Base-by-base conservation (phyloP, 148 eudicot species). In the Mesembryanthemum crystallinum region DNA sequence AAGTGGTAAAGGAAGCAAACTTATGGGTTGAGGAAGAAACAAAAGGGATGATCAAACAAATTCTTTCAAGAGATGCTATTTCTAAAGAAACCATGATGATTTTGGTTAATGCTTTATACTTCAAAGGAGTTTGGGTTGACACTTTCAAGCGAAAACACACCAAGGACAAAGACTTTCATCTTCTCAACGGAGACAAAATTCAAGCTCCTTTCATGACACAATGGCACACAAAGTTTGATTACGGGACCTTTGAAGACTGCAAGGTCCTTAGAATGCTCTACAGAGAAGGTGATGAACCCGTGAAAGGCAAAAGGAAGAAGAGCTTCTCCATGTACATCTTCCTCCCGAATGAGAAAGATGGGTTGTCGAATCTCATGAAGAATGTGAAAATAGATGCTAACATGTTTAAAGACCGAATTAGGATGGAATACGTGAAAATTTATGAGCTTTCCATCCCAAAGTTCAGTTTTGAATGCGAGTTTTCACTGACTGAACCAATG, bases 71-170 rank as follows among this genome's bases (percentile, higher is more conserved):
- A 11, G 24, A 58, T 0, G 11, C 1, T 21, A 27, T 69, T 1
- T 1, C 21, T 12, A 7, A 51, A 35, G 8, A 33, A 8, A 70
- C 78, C 12, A 49, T 4, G 47, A 15, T 75, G 24, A 45, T 79
- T 49, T 39, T 74, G 7, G 42, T 60, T 7, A 79, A 79, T 35
- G 82, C 70, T 2, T 66, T 79, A 32, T 79, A 74, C 70, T 74
- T 79, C 78, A 79, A 68, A 74, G 82, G 82, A 80, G 37, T 27
- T 49, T 80, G 82, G 82, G 63, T 18, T 4, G 3, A 21, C 0
- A 45, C 30, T 24, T 80, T 80, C 39, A 57, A 74, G 25, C 21
- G 45, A 14, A 2, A 60, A n/a, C 1, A 51, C 7, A 80, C 82
- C 1, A 27, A 69, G 54, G 37, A 69, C 7, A 3, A 25, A 14